These are phyloP conservation scores for Prillingera fragicola DNA, from an alignment of 1,284 basidiomycete genomes.

Conservation along the genomic window DNA sequence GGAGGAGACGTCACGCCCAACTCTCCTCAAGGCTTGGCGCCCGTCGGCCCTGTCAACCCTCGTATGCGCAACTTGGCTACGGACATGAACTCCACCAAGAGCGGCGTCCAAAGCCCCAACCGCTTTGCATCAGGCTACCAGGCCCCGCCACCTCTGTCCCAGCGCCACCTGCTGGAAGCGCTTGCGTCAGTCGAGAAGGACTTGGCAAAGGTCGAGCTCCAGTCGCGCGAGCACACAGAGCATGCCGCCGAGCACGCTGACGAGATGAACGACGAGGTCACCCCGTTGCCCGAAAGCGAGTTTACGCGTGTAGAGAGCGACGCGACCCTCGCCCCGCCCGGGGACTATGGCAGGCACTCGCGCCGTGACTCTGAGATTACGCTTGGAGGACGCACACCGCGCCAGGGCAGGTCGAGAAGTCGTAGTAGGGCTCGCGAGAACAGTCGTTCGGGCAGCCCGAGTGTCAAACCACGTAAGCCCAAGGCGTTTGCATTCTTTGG, in stretches of 20 bases:
- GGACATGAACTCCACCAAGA: conserved; percentile 11
- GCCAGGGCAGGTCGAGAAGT: conserved; percentile 11
- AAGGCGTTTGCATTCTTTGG: conserved; percentile 48
- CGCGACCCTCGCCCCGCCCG: conserved; percentile 7
- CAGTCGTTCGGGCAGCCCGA: background rate
- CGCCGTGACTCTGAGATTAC: background rate
- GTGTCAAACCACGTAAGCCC: conserved; percentile 14
- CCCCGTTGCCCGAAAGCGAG: background rate
- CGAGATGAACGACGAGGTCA: background rate
- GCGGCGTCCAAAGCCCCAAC: conserved; percentile 66
- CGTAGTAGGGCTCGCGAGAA: conserved; percentile 1
- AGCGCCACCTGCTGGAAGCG: conserved; percentile 46
- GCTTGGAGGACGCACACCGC: conserved; percentile 8
- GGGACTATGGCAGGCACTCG: background rate
- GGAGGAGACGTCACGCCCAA: conserved; percentile 26
- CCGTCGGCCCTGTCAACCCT: no score
- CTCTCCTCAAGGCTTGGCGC: no score
- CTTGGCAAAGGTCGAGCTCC: conserved; percentile 2
- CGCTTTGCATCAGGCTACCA: conserved; percentile 62
- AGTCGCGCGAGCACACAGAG: background rate
- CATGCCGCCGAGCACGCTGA: conserved; percentile 2
- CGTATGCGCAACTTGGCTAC: no score
- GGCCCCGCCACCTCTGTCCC: conserved; percentile 55
- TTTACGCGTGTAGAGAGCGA: conserved; percentile 4
- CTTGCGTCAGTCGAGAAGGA: conserved; percentile 19